phyloP scores from a whole-genome alignment of 2,329 filamentous ascomycete species.

The Aspergillus nomiae region DNA sequence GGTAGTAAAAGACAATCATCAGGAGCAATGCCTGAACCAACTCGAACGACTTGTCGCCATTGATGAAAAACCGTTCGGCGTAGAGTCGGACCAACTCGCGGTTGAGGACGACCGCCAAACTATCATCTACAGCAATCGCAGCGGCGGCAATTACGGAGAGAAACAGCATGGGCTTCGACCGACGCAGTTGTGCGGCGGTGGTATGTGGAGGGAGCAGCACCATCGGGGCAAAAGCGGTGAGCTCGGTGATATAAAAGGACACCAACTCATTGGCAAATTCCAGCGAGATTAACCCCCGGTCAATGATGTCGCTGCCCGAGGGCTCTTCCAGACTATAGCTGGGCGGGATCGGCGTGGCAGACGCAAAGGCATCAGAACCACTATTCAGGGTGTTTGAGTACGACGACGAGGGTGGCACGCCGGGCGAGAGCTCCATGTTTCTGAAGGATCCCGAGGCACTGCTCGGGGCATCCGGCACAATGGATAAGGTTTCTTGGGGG shows the following conservation, averaged over 20 bases:
- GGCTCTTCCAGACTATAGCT: constrained; percentile 22
- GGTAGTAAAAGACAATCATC: constrained; percentile 54
- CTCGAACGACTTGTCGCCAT: constrained; percentile 55
- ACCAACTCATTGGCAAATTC: constrained; percentile 35
- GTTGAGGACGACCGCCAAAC: constrained; percentile 48
- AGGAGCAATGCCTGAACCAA: constrained; percentile 54
- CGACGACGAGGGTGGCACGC: constrained; percentile 20
- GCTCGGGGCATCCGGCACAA: constrained; percentile 24
- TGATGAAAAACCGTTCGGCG: constrained; percentile 51
- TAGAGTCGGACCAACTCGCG: constrained; percentile 53
- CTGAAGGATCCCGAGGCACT: constrained; percentile 23
- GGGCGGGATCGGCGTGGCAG: constrained; percentile 21
- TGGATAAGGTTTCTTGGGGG: constrained; percentile 20
- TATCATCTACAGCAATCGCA: constrained; percentile 56
- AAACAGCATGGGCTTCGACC: constrained; percentile 65
- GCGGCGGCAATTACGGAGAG: constrained; percentile 70
- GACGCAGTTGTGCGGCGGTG: constrained; percentile 33
- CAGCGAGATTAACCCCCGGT: constrained; percentile 34
- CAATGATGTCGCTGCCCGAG: constrained; percentile 30
- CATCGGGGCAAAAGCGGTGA: constrained; percentile 33
- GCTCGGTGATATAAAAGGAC: constrained; percentile 33
- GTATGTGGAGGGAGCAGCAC: constrained; percentile 31
- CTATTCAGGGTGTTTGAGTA: constrained; percentile 22
- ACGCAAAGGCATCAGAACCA: constrained; percentile 21
- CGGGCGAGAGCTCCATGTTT: constrained; percentile 29